Evolutionary conservation across 2,329 filamentous ascomycete genomes (phyloP), one percentile per base, ranked within the genome.

Genomic region (Trichoderma gracile): DNA sequence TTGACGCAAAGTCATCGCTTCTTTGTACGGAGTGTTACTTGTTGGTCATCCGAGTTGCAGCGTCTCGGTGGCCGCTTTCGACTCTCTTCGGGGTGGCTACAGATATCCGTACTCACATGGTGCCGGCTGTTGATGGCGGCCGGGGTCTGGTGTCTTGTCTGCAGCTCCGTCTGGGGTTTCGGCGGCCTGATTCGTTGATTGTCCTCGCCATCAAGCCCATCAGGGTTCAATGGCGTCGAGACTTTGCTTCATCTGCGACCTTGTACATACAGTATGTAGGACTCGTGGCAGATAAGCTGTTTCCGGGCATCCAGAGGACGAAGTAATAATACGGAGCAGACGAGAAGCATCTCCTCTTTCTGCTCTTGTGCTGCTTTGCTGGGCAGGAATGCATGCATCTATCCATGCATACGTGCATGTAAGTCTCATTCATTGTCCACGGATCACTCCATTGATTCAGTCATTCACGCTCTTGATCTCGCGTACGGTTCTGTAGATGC

Each of bases 331-430:
- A 27, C 27, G 27, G 27, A n/a, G n/a, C n/a, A n/a, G n/a, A n/a
- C n/a, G n/a, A n/a, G n/a, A n/a, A 38, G 33, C 33, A 38, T 38
- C 33, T 38, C 33, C 10, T 38, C 33, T 14, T 38, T 3, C 12
- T 38, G 10, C 33, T 8, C 1, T 9, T 8, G 3, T 9, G 2
- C 6, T 30, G 27, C 8, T 5, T 9, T 17, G 47, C 47, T 60
- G 57, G 57, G 57, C 49, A 60, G 23, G 42, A 43, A 60, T 52
- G 47, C 57, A 60, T 60, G 23, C 25, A 30, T n/a, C n/a, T n/a
- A n/a, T n/a, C n/a, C n/a, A n/a, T n/a, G n/a, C 49, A 10, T 33
- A 9, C 25, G 19, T 33, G 49, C 25, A 33, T n/a, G 10, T 30
- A n/a, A 21, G 40, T 43, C 33, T 15, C 23, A 30, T 9, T 30